phyloP scores from a whole-genome alignment of 495 filamentous ascomycete genomes.

The Hypomontagnella monticulosa region DNA sequence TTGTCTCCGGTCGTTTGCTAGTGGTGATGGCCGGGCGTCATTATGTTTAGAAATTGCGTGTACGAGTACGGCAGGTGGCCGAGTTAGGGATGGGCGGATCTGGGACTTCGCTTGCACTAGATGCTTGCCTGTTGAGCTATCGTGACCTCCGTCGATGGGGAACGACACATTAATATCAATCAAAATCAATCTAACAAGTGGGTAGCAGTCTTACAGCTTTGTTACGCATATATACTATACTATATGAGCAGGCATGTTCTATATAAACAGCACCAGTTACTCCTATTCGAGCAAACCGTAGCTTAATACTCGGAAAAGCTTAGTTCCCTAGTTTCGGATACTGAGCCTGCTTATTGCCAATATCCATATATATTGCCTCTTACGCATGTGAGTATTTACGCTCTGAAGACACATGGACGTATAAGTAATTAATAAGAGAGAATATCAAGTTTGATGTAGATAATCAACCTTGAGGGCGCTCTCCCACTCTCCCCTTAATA shows the following conservation, averaged over 20 bases:
- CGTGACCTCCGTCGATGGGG: background rate
- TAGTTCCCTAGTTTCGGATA: background rate
- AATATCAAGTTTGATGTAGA: too few relatives aligned
- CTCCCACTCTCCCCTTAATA: too few relatives aligned
- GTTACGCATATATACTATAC: constrained; percentile 11
- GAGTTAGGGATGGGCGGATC: constrained; percentile 10
- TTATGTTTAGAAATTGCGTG: constrained; percentile 13
- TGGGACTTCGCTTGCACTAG: background rate
- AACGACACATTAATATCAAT: constrained; percentile 8
- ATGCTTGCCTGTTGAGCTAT: constrained; percentile 5
- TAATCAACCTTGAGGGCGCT: too few relatives aligned
- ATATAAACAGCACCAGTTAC: background rate
- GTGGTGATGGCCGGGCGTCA: background rate
- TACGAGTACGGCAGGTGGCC: constrained; percentile 25
- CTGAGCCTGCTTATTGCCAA: background rate
- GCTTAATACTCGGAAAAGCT: background rate
- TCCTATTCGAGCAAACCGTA: background rate
- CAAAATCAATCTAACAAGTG: constrained; percentile 8
- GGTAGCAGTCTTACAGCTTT: constrained; percentile 13
- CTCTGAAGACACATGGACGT: too few relatives aligned
- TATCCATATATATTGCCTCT: background rate
- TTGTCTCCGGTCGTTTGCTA: background rate
- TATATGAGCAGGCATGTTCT: constrained; percentile 12
- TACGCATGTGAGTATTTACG: too few relatives aligned
- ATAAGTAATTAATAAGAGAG: too few relatives aligned